Evolutionary conservation across 768 basidiomycete species (phyloP).

Genomic region (Boletus reticuloceps): DNA sequence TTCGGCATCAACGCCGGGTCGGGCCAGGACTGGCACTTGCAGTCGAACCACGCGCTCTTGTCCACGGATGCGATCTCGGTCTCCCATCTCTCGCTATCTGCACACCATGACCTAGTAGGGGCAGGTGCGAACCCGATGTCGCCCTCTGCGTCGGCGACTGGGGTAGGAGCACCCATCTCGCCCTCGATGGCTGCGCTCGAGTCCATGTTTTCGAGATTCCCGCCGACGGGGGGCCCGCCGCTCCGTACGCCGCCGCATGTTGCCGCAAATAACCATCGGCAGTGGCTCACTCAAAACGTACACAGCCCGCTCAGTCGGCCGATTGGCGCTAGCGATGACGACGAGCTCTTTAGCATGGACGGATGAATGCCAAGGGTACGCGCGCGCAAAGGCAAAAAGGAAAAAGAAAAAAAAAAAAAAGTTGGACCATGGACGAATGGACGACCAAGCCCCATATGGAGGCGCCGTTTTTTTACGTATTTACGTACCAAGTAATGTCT

Average conservation of each 20-base stretch:
- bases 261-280: constrained; percentile 19
- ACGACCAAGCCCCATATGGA: neutral
- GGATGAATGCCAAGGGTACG: constrained; percentile 22
- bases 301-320: constrained; percentile 64
- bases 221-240: constrained; percentile 18
- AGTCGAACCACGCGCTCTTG: constrained; percentile 22
- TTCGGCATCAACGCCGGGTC: constrained; percentile 31
- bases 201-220: constrained; percentile 52
- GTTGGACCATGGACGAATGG: constrained; percentile 4
- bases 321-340: constrained; percentile 48
- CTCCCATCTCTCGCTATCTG: constrained; percentile 20
- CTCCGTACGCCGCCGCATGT: constrained; percentile 29
- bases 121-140: neutral
- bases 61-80: constrained; percentile 17
- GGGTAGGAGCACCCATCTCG: constrained; percentile 9
- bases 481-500: constrained; percentile 28
- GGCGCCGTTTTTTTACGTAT: constrained; percentile 16
- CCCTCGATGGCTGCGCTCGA: constrained; percentile 39
- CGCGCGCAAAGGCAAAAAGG: neutral
- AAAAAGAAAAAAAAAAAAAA: neutral
- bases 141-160: neutral
- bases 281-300: constrained; percentile 38
- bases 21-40: constrained; percentile 28
- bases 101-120: constrained; percentile 19
- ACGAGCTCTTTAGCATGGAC: constrained; percentile 75